A percentile compares a stretch with the other conserved stretches of the same genome.
Evolutionary conservation across 2,329 filamentous ascomycete genomes (phyloP).

Genomic region (Daldinia eschscholtzii): DNA sequence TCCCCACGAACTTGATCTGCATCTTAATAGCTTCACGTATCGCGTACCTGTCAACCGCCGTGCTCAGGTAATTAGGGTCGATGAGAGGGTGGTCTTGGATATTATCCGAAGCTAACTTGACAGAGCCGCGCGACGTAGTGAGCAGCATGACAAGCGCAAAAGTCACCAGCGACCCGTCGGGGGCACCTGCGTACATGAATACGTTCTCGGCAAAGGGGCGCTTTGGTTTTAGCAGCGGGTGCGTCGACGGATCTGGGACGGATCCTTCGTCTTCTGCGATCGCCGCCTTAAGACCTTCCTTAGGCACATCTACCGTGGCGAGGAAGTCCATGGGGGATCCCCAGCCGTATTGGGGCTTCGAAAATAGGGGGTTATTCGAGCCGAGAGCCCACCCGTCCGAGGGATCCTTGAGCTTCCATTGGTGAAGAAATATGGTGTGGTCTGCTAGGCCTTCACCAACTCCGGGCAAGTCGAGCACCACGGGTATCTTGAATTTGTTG

Average conservation of each 20-base stretch:
- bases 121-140: slow-evolving; percentile 48
- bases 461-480: slow-evolving; percentile 49
- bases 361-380: slow-evolving; percentile 54
- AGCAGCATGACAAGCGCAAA: slow-evolving; percentile 44
- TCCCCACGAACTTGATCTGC: slow-evolving; percentile 44
- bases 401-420: slow-evolving; percentile 52
- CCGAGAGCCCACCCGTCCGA: slow-evolving; percentile 52
- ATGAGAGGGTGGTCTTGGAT: slow-evolving; percentile 39
- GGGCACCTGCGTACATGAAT: slow-evolving; percentile 28
- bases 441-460: slow-evolving; percentile 45
- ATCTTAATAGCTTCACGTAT: slow-evolving; percentile 47
- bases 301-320: slow-evolving; percentile 48
- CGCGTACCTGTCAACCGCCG: slow-evolving; percentile 51
- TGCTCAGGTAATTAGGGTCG: slow-evolving; percentile 51
- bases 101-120: slow-evolving; percentile 43
- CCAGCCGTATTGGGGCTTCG: slow-evolving; percentile 53
- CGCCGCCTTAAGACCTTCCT: slow-evolving; percentile 50
- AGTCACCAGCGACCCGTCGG: slow-evolving; percentile 31
- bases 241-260: slow-evolving; percentile 46
- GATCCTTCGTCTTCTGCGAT: slow-evolving; percentile 54
- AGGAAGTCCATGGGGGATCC: slow-evolving; percentile 57
- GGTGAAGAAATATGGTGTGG: slow-evolving; percentile 50
- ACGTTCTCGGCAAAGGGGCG: slow-evolving; percentile 37
- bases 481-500: slow-evolving; percentile 51
- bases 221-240: slow-evolving; percentile 51